Conservation (phyloP, 179 eudicot genomes). For the Silene noctiflora region DNA sequence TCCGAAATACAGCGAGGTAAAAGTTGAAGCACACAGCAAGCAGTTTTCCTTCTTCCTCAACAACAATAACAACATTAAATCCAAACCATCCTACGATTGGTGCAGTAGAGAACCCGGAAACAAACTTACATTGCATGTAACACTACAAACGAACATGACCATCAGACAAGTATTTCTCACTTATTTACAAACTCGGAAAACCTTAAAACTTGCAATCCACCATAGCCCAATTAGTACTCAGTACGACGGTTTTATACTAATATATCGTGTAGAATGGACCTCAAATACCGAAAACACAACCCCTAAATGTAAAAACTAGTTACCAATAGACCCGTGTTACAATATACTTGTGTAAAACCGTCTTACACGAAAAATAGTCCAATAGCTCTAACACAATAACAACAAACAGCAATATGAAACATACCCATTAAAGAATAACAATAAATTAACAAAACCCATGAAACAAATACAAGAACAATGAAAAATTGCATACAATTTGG, state of each 20-base stretch:
- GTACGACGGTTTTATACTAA: too few species aligned
- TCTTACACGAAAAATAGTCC: not conserved
- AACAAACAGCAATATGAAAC: not conserved
- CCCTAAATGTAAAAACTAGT: too few species aligned
- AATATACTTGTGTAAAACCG: too few species aligned
- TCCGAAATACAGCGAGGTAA: not conserved
- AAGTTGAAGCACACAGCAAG: not conserved
- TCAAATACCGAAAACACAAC: too few species aligned
- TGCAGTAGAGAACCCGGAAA: not conserved
- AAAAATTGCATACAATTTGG: slow-evolving; percentile 31
- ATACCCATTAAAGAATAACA: not conserved
- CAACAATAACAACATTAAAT: not conserved
- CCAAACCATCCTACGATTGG: not conserved
- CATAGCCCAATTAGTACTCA: too few species aligned
- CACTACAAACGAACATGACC: not conserved
- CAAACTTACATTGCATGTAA: not conserved
- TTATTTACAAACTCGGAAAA: not conserved
- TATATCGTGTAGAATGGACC: too few species aligned
- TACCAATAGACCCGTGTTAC: too few species aligned
- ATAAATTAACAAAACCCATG: slow-evolving; percentile 8
- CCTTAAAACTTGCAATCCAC: not conserved
- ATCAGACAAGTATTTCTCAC: not conserved
- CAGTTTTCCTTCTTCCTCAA: not conserved
- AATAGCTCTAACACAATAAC: not conserved
- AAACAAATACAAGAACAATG: not conserved